phyloP scores from a whole-genome alignment of 129 eudicot species.

The Deinandra increscens region DNA sequence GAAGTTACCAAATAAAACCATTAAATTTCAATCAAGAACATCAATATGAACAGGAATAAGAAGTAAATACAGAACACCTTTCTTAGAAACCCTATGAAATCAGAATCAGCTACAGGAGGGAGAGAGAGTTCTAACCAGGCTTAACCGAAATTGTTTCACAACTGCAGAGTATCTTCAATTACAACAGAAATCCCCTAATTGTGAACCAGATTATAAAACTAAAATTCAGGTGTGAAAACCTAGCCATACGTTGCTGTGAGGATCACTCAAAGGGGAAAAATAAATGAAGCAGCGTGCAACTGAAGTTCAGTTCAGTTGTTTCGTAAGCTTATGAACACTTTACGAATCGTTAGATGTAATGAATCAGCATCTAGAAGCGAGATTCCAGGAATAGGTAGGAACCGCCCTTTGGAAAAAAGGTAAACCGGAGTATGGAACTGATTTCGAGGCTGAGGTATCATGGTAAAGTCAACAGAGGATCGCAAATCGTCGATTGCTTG shows the following conservation, averaged over 20 bases:
- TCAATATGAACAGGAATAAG: slow-evolving; percentile 4
- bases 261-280: slow-evolving; percentile 46
- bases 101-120: neutral
- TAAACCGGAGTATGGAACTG: slow-evolving; percentile 20
- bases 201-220: neutral
- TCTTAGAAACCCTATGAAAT: neutral
- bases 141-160: neutral
- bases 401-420: neutral
- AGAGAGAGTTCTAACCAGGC: slow-evolving; percentile 11
- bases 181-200: slow-evolving; percentile 11
- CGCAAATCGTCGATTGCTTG: slow-evolving; percentile 25
- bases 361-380: slow-evolving; percentile 30
- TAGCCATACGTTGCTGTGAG: slow-evolving; percentile 15
- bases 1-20: neutral
- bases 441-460: slow-evolving; percentile 22
- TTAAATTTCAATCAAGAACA: neutral
- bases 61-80: neutral
- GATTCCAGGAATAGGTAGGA: slow-evolving; percentile 37
- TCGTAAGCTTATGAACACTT: slow-evolving; percentile 4
- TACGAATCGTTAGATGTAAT: neutral
- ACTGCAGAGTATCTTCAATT: neutral
- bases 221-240: neutral
- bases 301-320: slow-evolving; percentile 17
- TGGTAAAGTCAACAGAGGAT: slow-evolving; percentile 28
- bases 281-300: slow-evolving; percentile 31